Evolutionary conservation across 306 rosid species (phyloP), one percentile per base, ranked within the genome.

Genomic region (Rubus parviflorus): DNA sequence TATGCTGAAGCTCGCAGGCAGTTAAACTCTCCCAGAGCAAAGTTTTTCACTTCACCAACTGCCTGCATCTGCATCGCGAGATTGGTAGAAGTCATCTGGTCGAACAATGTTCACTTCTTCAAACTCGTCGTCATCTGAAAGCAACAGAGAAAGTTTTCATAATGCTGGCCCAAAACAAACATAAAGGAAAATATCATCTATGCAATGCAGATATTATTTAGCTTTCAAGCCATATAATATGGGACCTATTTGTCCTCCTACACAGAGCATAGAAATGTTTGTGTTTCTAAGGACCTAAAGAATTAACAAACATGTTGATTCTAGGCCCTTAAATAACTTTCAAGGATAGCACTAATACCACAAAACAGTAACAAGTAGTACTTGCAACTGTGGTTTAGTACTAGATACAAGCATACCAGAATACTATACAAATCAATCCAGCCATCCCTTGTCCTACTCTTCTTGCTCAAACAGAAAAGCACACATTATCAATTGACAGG

Each of bases 61-160:
- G 86, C 83, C 82, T 45, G 86, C 86, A 54, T 94, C 98, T 16
- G 73, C 87, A 72, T 94, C 97, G 42, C 90, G 88, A 5, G 94
- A 65, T 72, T 73, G 92, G 85, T 76, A 88, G 90, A 90, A 90
- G 83, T 92, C 97, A 40, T 81, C 78, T 19, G 97, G 92, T 60
- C 80, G 89, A 30, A 81, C 88, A 43, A 90, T 92, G 87, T 82
- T 74, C 51, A 90, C 85, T 81, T 88, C 97, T 88, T 94, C 98
- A 75, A 92, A 94, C 83, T 86, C 97, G 37, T 89, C 87, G 64
- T 84, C 97, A 88, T 92, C 97, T 92, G 88, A 25, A 81, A 80
- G 63, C 48, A 72, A 77, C 61, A 57, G 13, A 78, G 45, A 72
- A 71, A 48, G 13, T 1, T 25, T 72, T 56, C 43, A 57, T 38